Evolutionary conservation across 106 monocot genomes (phyloP).

Genomic region (Xerophyta viscosa): DNA sequence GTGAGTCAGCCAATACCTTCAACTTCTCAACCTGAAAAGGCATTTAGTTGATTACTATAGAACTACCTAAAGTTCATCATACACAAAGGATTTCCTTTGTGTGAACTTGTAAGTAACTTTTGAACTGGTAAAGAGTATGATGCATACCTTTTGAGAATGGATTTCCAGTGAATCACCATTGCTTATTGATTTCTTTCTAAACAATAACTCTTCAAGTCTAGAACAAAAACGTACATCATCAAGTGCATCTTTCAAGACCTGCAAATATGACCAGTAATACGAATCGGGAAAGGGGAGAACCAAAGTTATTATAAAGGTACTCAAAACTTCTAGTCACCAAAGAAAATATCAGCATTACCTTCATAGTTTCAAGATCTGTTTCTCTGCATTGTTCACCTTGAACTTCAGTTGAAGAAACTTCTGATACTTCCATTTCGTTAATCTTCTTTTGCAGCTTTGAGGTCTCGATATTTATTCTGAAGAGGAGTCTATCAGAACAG

Average conservation of each 20-base stretch:
- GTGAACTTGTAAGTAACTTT: too few species aligned
- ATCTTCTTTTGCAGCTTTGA: conserved; percentile 46
- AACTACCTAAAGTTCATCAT: too few species aligned
- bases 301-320: background rate
- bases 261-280: conserved; percentile 3
- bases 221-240: conserved; percentile 62
- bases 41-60: too few species aligned
- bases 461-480: conserved; percentile 75
- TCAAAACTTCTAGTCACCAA: background rate
- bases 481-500: too few species aligned
- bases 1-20: conserved; percentile 78
- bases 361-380: conserved; percentile 22
- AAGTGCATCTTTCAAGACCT: conserved; percentile 69
- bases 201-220: conserved; percentile 62
- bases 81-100: too few species aligned
- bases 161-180: conserved; percentile 66
- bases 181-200: conserved; percentile 69
- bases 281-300: background rate
- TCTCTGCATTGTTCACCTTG: conserved; percentile 25
- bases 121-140: too few species aligned
- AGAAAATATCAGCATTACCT: conserved; percentile 24
- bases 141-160: conserved; percentile 81
- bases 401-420: conserved; percentile 15
- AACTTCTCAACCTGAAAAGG: conserved; percentile 89
- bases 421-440: conserved; percentile 36